These are phyloP conservation scores for Boechera divaricarpa DNA, from an alignment of 345 rosid genomes.

Conservation along the genomic window DNA sequence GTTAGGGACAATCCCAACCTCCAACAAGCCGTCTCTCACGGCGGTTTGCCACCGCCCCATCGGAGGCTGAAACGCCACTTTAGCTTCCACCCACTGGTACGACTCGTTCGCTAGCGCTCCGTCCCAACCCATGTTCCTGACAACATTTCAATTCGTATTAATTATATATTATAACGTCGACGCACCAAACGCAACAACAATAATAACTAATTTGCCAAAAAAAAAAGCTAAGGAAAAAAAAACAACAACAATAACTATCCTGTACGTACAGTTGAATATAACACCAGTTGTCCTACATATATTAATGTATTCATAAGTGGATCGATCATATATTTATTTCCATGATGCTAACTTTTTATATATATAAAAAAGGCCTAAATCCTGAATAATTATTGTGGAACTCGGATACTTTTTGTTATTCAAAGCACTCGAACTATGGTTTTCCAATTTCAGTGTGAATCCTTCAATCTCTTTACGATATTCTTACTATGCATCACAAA, in stretches of 20 bases:
- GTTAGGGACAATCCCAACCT: constrained; percentile 64
- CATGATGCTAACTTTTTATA: neutral
- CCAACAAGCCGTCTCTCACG: constrained; percentile 68
- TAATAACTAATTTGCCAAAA: too few relatives aligned
- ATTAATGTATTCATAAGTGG: neutral
- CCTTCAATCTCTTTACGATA: neutral
- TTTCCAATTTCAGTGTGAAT: neutral
- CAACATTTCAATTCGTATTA: constrained; percentile 23
- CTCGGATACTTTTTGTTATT: neutral
- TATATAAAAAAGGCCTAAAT: neutral
- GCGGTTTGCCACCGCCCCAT: constrained; percentile 74
- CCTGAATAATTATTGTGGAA: too few relatives aligned
- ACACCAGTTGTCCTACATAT: constrained; percentile 1
- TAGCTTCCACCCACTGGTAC: constrained; percentile 68
- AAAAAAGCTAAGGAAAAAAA: too few relatives aligned
- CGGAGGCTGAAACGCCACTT: constrained; percentile 58
- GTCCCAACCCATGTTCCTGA: constrained; percentile 60
- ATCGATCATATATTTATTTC: constrained; percentile 6
- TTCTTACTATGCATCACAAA: neutral
- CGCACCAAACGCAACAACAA: constrained; percentile 7
- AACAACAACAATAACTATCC: too few relatives aligned
- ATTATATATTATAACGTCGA: neutral
- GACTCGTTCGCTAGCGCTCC: constrained; percentile 56
- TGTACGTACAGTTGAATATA: neutral
- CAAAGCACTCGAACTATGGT: neutral